phyloP scores from a whole-genome alignment of 805 yeast species.

The Ogataea methanolica region DNA sequence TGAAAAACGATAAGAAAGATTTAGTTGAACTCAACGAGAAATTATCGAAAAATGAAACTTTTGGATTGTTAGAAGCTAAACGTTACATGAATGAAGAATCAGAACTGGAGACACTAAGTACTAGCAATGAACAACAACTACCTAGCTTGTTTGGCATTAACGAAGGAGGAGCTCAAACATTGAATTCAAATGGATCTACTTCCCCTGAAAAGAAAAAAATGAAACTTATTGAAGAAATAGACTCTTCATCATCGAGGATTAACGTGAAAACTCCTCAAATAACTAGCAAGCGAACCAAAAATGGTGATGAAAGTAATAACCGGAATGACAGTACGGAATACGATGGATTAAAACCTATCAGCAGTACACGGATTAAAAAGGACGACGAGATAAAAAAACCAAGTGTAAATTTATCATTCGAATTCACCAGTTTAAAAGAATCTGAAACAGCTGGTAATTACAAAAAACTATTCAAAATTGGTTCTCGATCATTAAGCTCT shows the following conservation, averaged over 20 bases:
- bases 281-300: not conserved
- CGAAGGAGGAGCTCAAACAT: not conserved
- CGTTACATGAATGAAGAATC: constrained; percentile 16
- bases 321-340: not conserved
- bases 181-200: not conserved
- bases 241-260: not conserved
- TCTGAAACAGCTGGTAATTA: not conserved
- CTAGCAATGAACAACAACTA: not conserved
- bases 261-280: constrained; percentile 1
- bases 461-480: not conserved
- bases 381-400: not conserved
- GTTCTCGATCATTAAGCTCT: constrained; percentile 7
- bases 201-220: constrained; percentile 12
- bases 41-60: constrained; percentile 37
- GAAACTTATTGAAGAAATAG: constrained; percentile 55
- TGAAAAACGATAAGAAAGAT: constrained; percentile 33
- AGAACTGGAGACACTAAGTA: not conserved
- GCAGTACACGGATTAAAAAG: not conserved
- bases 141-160: constrained; percentile 2
- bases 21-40: constrained; percentile 26
- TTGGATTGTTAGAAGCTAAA: constrained; percentile 40
- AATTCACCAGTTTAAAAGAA: not conserved
- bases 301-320: not conserved
- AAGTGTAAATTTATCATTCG: constrained; percentile 13
- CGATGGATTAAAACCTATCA: not conserved